Evolutionary conservation across 1,284 basidiomycete genomes (phyloP).

Genomic region (Testicularia cyperi): DNA sequence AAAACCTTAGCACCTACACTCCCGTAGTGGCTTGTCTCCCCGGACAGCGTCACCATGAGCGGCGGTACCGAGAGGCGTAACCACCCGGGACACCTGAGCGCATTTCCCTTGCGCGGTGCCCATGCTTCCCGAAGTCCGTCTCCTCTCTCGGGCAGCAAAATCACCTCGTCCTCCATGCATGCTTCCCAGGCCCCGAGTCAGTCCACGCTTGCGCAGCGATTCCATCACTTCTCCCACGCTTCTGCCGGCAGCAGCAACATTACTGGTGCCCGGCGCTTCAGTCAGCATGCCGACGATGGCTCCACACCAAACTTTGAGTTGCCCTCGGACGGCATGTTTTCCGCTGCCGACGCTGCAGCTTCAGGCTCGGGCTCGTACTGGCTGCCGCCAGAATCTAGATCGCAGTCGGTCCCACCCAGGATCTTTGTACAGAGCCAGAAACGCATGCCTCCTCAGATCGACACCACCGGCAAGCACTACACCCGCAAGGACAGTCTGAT

Average conservation of each 20-base stretch:
- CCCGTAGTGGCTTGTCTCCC: too few species aligned
- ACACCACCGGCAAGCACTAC: slow-evolving; percentile 19
- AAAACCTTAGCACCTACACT: too few species aligned
- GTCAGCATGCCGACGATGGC: slow-evolving; percentile 20
- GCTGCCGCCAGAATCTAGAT: slow-evolving; percentile 13
- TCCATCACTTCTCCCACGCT: not conserved
- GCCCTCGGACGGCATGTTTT: slow-evolving; percentile 25
- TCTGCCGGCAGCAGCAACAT: too few species aligned
- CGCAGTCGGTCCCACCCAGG: slow-evolving; percentile 30
- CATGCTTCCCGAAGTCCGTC: slow-evolving; percentile 9
- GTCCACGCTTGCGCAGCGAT: slow-evolving; percentile 13
- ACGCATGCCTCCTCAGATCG: slow-evolving; percentile 11
- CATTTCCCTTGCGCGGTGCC: slow-evolving; percentile 10
- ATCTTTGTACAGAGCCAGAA: slow-evolving; percentile 9
- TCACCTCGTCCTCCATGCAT: slow-evolving; percentile 3
- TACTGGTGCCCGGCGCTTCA: too few species aligned
- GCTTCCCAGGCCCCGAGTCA: slow-evolving; percentile 3
- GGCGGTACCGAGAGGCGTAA: slow-evolving; percentile 32
- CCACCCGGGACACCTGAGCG: slow-evolving; percentile 17
- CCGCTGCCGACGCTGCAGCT: slow-evolving; percentile 2
- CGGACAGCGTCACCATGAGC: slow-evolving; percentile 25
- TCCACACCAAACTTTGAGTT: slow-evolving; percentile 39
- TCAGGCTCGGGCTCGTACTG: slow-evolving; percentile 10
- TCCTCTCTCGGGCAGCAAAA: slow-evolving; percentile 17
- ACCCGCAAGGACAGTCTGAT: slow-evolving; percentile 22